Base-by-base conservation (phyloP, 768 basidiomycete species). In the Suillus ampliporus region DNA sequence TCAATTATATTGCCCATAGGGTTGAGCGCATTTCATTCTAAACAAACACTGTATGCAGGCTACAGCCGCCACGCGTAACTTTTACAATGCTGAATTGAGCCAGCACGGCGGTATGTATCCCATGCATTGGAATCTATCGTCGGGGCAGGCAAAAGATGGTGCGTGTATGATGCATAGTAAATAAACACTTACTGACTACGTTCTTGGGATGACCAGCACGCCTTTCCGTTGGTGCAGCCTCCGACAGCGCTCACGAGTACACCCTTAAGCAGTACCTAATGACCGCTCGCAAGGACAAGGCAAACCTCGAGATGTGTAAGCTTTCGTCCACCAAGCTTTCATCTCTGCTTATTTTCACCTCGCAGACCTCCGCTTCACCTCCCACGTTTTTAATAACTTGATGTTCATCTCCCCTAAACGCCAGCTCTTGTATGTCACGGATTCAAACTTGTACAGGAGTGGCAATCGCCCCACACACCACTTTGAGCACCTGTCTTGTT, bases 171-270 rank as follows among this genome's bases (percentile, higher is more conserved):
- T 57, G 17, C 21, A 41, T 19, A 43, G 28, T 21, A 31, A 19
- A 7, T 11, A n/a, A 15, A 31, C 21, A 31, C 57, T 9, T 19
- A 7, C 37, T 59, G 23, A 31, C 47, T 63, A 34, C 63, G 48
- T 43, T 60, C 37, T 51, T 65, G 37, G 38, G 3, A 37, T 44
- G 13, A 41, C 34, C 71, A 81, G 82, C 69, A 19, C 82, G 76
- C 66, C 61, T 88, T 7, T 86, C 89, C 1, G 84, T 91, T 8
- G 91, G 90, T 31, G 85, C 84, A 8, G 80, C 81, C 58, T 87
- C 89, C 7, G 91, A 92, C 68, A 92, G 91, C 68, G 84, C 83
- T 13, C 90, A 92, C 64, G 91, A 92, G 74, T 92, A 92, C 68
- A 82, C 89, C 31, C 81, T 92, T 61, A 92, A 92, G 69, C 84